A percentile compares a stretch with the other conserved stretches of the same genome.
Conservation (phyloP, 768 basidiomycete species). For the Auriculariales sp. region DNA sequence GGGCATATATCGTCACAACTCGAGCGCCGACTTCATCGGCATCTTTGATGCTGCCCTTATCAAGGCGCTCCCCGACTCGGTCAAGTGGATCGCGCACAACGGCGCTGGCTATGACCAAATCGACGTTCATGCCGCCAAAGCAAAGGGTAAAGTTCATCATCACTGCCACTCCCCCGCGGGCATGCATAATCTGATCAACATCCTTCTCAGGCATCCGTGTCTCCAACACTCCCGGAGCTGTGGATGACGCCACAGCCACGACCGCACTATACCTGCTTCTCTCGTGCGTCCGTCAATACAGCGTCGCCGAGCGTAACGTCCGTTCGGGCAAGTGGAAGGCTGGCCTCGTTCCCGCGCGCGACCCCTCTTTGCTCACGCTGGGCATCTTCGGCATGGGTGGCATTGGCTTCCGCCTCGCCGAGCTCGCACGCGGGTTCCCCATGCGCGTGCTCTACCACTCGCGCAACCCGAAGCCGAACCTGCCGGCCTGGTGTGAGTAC, state of each 20-base stretch:
- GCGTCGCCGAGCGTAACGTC: slow-evolving; percentile 43
- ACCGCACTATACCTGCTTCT: slow-evolving; percentile 75
- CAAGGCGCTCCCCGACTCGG: slow-evolving; percentile 41
- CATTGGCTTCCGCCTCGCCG: slow-evolving; percentile 55
- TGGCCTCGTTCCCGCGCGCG: slow-evolving; percentile 34
- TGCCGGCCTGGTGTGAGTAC: slow-evolving; percentile 67
- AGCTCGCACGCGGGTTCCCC: slow-evolving; percentile 64
- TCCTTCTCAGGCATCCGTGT: slow-evolving; percentile 47
- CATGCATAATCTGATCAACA: background rate
- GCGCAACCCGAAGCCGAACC: slow-evolving; percentile 37
- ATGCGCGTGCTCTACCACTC: slow-evolving; percentile 83
- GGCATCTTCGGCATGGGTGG: slow-evolving; percentile 68
- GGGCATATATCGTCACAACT: slow-evolving; percentile 70
- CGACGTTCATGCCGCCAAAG: slow-evolving; percentile 59
- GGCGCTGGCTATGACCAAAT: slow-evolving; percentile 90
- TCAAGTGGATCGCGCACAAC: slow-evolving; percentile 85
- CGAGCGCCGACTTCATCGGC: slow-evolving; percentile 49
- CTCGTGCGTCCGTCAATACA: slow-evolving; percentile 61
- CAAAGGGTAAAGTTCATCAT: slow-evolving; percentile 37
- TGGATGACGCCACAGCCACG: slow-evolving; percentile 84
- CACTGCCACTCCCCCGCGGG: too few species aligned
- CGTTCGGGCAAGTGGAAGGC: slow-evolving; percentile 50
- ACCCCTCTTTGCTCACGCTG: slow-evolving; percentile 52
- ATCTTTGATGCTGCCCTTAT: slow-evolving; percentile 72
- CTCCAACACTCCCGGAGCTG: slow-evolving; percentile 82